Conservation (phyloP, 2,329 filamentous ascomycete genomes). For the Aspergillus floridensis region DNA sequence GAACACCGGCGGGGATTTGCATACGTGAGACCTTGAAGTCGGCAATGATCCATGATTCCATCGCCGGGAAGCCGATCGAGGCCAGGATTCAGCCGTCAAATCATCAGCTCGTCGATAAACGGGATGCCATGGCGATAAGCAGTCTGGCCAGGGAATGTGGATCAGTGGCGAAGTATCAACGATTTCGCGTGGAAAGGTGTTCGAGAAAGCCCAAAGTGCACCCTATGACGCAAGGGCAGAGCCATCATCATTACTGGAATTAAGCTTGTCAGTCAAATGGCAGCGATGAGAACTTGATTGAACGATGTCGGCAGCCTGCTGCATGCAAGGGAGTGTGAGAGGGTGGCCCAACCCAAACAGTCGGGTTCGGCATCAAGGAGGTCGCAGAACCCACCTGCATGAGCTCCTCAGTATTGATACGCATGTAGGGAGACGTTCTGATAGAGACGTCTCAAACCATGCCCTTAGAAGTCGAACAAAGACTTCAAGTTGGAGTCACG, state of each 20-base stretch:
- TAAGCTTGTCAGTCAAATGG: conserved; percentile 4
- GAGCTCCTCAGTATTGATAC: background rate
- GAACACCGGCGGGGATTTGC: background rate
- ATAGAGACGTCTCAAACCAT: background rate
- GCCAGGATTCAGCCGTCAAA: background rate
- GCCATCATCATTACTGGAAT: conserved; percentile 2
- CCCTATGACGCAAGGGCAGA: conserved; percentile 7
- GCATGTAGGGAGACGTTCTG: background rate
- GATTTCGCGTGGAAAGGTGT: background rate
- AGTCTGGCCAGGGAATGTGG: background rate
- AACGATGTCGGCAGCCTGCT: conserved; percentile 2
- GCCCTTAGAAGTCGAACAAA: background rate
- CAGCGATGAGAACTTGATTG: conserved; percentile 1
- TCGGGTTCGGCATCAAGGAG: conserved; percentile 7
- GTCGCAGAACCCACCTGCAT: background rate
- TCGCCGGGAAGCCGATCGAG: background rate
- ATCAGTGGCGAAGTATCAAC: background rate
- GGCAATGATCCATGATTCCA: background rate
- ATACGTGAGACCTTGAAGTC: background rate
- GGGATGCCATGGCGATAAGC: background rate
- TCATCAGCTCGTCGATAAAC: background rate
- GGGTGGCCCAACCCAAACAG: conserved; percentile 5
- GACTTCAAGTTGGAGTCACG: background rate
- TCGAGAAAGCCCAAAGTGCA: conserved; percentile 1
- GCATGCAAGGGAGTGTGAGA: conserved; percentile 6